Evolutionary conservation across 106 monocot genomes (phyloP).

Genomic region (Chionographis japonica): DNA sequence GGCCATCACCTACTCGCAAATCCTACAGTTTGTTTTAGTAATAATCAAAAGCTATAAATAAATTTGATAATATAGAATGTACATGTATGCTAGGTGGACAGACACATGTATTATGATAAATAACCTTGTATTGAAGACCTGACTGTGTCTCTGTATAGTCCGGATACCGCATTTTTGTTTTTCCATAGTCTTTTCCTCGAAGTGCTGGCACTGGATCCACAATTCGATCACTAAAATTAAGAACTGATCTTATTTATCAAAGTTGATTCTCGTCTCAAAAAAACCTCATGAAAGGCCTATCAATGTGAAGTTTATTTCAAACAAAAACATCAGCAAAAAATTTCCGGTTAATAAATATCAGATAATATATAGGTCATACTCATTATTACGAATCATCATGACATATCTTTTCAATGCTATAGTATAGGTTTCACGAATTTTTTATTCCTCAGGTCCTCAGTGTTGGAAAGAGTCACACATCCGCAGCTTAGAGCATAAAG

Average conservation of each 20-base stretch:
- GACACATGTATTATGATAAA: slow-evolving; percentile 3
- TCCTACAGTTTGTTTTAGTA: slow-evolving; percentile 49
- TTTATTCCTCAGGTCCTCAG: too few species aligned
- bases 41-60: not conserved
- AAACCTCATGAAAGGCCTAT: not conserved
- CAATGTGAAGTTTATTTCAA: not conserved
- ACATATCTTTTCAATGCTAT: too few species aligned
- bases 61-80: not conserved
- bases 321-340: too few species aligned
- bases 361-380: too few species aligned
- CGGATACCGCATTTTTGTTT: slow-evolving; percentile 90
- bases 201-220: slow-evolving; percentile 82
- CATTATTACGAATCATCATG: too few species aligned
- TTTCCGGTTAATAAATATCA: too few species aligned
- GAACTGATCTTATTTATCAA: not conserved
- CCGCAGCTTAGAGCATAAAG: not conserved
- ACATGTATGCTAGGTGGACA: not conserved
- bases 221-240: not conserved
- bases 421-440: too few species aligned
- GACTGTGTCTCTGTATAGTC: slow-evolving; percentile 90
- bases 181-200: slow-evolving; percentile 97
- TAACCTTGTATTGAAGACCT: slow-evolving; percentile 97
- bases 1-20: slow-evolving; percentile 77
- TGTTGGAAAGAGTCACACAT: not conserved
- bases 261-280: not conserved